A percentile compares a stretch with the other conserved stretches of the same genome.
Conservation (phyloP, 1,284 basidiomycete genomes). For the Sanghuangporus baumii region DNA sequence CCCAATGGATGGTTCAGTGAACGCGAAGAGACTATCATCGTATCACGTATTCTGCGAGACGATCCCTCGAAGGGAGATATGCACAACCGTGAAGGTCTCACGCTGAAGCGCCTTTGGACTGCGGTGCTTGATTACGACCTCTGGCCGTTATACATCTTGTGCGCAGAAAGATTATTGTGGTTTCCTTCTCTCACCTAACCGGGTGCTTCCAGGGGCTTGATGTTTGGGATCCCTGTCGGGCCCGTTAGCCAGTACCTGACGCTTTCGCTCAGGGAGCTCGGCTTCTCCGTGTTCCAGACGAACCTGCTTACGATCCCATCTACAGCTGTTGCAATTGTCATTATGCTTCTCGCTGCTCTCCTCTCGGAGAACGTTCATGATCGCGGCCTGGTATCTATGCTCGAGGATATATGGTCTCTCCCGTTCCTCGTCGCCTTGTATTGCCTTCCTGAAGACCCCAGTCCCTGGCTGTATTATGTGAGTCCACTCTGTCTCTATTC, state of each 20-base stretch:
- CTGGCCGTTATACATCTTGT: conserved; percentile 66
- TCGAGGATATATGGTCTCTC: conserved; percentile 45
- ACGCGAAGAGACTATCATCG: conserved; percentile 47
- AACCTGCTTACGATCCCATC: conserved; percentile 60
- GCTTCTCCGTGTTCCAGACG: conserved; percentile 55
- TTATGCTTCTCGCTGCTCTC: conserved; percentile 38
- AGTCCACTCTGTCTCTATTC: conserved; percentile 7
- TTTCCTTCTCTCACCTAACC: not conserved
- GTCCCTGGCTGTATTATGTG: conserved; percentile 44
- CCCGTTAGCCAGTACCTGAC: conserved; percentile 59
- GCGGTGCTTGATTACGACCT: conserved; percentile 60
- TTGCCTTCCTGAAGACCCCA: conserved; percentile 36
- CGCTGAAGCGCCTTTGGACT: conserved; percentile 45
- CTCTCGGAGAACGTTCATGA: conserved; percentile 43
- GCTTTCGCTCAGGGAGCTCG: conserved; percentile 51
- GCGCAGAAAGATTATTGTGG: not conserved
- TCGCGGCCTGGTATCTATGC: conserved; percentile 41
- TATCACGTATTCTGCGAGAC: conserved; percentile 60
- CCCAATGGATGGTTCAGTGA: conserved; percentile 69
- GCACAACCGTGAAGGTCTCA: conserved; percentile 73
- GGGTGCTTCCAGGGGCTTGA: conserved; percentile 30
- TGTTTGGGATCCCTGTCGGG: conserved; percentile 42
- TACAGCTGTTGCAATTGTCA: conserved; percentile 36
- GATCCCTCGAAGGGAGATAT: conserved; percentile 67
- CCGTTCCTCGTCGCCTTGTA: conserved; percentile 48